phyloP scores from a whole-genome alignment of 2,329 filamentous ascomycete species.

The Zarea fungicola region DNA sequence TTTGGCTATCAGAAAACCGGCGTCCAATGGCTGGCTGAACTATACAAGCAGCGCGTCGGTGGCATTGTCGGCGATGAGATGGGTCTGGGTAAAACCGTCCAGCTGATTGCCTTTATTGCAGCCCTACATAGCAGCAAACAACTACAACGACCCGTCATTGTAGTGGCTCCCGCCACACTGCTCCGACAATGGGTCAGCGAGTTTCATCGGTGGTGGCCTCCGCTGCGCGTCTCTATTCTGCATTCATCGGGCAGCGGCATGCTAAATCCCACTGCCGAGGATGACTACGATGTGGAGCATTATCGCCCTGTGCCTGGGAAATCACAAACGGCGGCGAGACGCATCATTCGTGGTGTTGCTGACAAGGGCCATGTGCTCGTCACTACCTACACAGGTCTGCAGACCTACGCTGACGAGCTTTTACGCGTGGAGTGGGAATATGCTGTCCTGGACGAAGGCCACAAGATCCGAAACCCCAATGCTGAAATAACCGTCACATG shows the following conservation, averaged over 20 bases:
- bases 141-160: slow-evolving; percentile 76
- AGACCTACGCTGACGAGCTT: slow-evolving; percentile 80
- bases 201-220: slow-evolving; percentile 99
- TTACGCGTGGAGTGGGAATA: slow-evolving; percentile 87
- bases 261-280: slow-evolving; percentile 69
- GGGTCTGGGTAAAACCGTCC: slow-evolving; percentile 91
- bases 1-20: slow-evolving; percentile 98
- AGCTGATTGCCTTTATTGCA: slow-evolving; percentile 72
- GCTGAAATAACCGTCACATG: slow-evolving; percentile 91
- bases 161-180: slow-evolving; percentile 91
- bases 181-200: slow-evolving; percentile 98
- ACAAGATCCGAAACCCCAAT: slow-evolving; percentile 97
- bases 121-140: slow-evolving; percentile 88
- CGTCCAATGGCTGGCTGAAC: slow-evolving; percentile 91
- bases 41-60: slow-evolving; percentile 83
- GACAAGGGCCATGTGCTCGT: slow-evolving; percentile 87
- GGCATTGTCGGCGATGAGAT: slow-evolving; percentile 97
- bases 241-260: slow-evolving; percentile 96
- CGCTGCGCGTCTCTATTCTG: slow-evolving; percentile 89
- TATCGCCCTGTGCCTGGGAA: slow-evolving; percentile 29
- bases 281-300: slow-evolving; percentile 45
- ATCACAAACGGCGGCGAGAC: slow-evolving; percentile 59
- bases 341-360: slow-evolving; percentile 76
- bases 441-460: slow-evolving; percentile 91
- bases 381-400: slow-evolving; percentile 93